Base-by-base conservation (phyloP, 345 rosid genomes). In the Trapa bicornis region DNA sequence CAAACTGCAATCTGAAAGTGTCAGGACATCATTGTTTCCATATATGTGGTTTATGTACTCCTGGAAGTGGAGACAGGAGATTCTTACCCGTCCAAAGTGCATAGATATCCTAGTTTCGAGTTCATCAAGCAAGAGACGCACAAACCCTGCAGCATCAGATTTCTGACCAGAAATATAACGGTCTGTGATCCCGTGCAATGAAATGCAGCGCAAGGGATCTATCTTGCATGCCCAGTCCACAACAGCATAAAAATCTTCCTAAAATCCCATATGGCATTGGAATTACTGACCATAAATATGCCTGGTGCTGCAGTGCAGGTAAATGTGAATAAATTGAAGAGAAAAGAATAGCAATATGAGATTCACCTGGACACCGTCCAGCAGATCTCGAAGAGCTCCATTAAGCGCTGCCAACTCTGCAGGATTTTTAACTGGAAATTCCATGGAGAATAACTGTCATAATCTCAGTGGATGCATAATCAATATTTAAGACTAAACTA, bases 221-320 rank as follows among this genome's bases (percentile, higher is more conserved):
- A 87, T 87, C 82, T 91, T 94, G 80, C 87, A 94, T 54, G 99
- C 97, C 99, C 99, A 94, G 81, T 94, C 99, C 72, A 94, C 96
- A 68, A 94, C 96, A 73, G 97, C 97, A 80, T 84, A 89, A 73
- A 91, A 94, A 75, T 94, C 99, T 76, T 94, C 97, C 99, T 94
- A 29, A 35, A 47, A 43, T 65, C 52, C 45, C 37, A 4, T 65
- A 43, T n/a, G 37, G 29, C 16, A 65, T 42, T 38, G 43, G 29
- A 58, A 29, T 58, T 58, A 58, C 37, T 58, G 14, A 58, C 9
- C 13, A 58, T 58, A 12, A 6, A 58, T 38, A 32, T 33, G 0
- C 37, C 35, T 58, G 38, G 9, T 35, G 12, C 37, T 9, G 37
- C 35, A 16, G 9, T 35, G 12, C 37, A 32, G 37, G 32, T 32